These are phyloP conservation scores for Esteya vermicola DNA, from an alignment of 2,329 filamentous ascomycete species.

Conservation along the genomic window DNA sequence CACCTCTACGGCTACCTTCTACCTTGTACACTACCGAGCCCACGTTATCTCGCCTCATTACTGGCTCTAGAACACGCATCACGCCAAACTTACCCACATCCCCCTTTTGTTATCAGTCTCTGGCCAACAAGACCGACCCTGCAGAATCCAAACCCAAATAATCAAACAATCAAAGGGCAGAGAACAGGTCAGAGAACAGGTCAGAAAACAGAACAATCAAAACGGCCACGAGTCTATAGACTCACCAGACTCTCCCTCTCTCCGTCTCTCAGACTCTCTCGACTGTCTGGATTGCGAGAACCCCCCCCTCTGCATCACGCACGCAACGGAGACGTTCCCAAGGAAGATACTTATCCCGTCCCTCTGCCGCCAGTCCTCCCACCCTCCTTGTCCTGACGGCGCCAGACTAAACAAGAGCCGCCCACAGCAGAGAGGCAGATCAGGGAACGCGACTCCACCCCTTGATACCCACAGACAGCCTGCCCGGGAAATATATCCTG, in stretches of 20 bases:
- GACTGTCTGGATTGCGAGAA: too few relatives aligned
- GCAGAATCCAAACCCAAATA: too few relatives aligned
- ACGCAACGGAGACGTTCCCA: neutral
- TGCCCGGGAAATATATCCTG: neutral
- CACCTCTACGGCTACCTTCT: neutral
- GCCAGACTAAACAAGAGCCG: slow-evolving; percentile 1
- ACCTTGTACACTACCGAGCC: too few relatives aligned
- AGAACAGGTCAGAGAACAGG: too few relatives aligned
- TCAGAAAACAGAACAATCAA: too few relatives aligned
- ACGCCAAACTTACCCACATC: too few relatives aligned
- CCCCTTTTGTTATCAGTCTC: neutral
- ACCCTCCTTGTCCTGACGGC: neutral
- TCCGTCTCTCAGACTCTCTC: too few relatives aligned
- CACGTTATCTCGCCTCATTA: slow-evolving; percentile 1
- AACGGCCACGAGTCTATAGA: too few relatives aligned
- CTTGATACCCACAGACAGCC: neutral
- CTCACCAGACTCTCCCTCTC: too few relatives aligned
- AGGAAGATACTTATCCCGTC: neutral
- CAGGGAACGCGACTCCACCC: neutral
- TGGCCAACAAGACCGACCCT: too few relatives aligned
- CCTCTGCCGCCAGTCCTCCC: neutral
- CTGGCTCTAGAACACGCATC: neutral
- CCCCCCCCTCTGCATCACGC: too few relatives aligned
- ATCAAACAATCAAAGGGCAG: too few relatives aligned
- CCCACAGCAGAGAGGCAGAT: neutral